Conservation (phyloP, 768 basidiomycete genomes). For the Pleurotus djamor region DNA sequence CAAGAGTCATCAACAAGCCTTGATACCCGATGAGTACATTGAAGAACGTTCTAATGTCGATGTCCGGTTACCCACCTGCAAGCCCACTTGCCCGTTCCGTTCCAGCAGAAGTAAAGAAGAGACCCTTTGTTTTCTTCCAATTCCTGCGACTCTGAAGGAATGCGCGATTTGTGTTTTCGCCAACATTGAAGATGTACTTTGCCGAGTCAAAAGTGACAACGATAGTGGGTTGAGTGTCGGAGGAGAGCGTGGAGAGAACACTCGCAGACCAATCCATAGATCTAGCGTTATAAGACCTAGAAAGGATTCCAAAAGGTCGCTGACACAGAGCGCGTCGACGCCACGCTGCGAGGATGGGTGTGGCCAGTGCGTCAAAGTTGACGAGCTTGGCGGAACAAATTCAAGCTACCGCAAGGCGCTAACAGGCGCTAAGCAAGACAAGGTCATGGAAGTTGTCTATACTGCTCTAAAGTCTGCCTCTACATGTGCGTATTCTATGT, state of each 20-base stretch:
- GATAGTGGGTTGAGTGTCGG: constrained; percentile 82
- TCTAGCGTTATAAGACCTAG: not conserved
- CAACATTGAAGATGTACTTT: constrained; percentile 87
- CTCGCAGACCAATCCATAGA: constrained; percentile 63
- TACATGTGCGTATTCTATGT: too few relatives aligned
- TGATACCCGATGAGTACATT: constrained; percentile 4
- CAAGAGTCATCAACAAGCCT: constrained; percentile 81
- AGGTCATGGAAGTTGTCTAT: too few relatives aligned
- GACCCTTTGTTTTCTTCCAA: constrained; percentile 61
- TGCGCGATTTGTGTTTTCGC: constrained; percentile 77
- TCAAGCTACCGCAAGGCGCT: too few relatives aligned
- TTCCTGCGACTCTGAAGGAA: constrained; percentile 66
- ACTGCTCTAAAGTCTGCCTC: too few relatives aligned
- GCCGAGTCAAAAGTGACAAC: constrained; percentile 72
- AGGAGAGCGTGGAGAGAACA: constrained; percentile 54
- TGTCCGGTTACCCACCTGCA: constrained; percentile 51
- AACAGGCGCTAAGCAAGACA: too few relatives aligned
- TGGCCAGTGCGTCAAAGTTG: too few relatives aligned
- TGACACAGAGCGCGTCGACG: not conserved
- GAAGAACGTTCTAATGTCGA: not conserved
- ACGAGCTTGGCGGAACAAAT: too few relatives aligned
- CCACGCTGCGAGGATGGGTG: not conserved
- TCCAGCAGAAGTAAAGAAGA: constrained; percentile 72
- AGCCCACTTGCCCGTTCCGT: constrained; percentile 69
- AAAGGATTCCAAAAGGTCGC: not conserved